Conservation (phyloP, 345 rosid species). For the Microthlaspi erraticum region DNA sequence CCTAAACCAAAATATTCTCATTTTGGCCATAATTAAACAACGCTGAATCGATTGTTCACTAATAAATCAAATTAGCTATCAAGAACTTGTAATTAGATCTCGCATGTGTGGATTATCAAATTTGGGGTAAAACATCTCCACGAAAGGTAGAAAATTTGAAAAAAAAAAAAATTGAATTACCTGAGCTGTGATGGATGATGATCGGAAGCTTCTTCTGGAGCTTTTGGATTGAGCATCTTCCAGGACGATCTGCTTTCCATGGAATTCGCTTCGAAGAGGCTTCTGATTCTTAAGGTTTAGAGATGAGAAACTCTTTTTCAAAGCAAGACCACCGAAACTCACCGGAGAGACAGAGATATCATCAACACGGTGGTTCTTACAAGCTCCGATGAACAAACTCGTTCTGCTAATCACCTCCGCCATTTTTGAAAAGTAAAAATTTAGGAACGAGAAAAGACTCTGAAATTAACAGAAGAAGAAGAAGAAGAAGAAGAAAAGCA, state of each 20-base stretch:
- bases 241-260: slow-evolving; percentile 53
- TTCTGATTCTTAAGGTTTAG: slow-evolving; percentile 33
- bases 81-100: slow-evolving; percentile 14
- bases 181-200: slow-evolving; percentile 58
- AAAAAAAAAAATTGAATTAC: slow-evolving; percentile 31
- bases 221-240: slow-evolving; percentile 41
- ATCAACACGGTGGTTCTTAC: slow-evolving; percentile 40
- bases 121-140: too few relatives aligned
- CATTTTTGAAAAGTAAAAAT: slow-evolving; percentile 44
- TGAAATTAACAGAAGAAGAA: slow-evolving; percentile 5
- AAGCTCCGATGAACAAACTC: slow-evolving; percentile 46
- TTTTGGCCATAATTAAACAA: background rate
- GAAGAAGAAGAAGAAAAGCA: slow-evolving; percentile 12
- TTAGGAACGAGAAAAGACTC: background rate
- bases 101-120: background rate
- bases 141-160: background rate
- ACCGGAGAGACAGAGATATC: slow-evolving; percentile 42
- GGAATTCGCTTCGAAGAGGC: slow-evolving; percentile 52
- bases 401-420: slow-evolving; percentile 58
- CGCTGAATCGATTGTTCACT: background rate
- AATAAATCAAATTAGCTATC: background rate
- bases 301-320: slow-evolving; percentile 44
- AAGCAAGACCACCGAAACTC: slow-evolving; percentile 40
- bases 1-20: slow-evolving; percentile 4
- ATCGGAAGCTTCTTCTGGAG: slow-evolving; percentile 38